phyloP scores from a whole-genome alignment of 345 rosid genomes.

The Rubroshorea leprosula region DNA sequence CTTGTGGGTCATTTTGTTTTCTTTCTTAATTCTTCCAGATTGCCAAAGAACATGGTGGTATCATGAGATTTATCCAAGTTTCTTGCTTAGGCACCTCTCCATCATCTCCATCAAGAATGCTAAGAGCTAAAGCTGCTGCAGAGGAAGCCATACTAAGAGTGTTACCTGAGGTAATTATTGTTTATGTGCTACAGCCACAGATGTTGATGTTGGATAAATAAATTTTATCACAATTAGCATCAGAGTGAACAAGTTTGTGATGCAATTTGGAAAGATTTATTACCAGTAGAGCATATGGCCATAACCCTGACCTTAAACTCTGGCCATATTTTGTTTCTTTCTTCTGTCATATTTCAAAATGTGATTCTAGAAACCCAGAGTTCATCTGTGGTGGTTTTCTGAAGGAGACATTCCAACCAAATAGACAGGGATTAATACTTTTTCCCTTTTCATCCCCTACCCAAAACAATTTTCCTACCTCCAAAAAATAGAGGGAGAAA shows the following conservation, averaged over 20 bases:
- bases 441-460: no score
- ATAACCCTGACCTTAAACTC: background rate
- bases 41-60: constrained; percentile 96
- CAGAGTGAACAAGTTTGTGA: background rate
- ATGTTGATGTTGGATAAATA: background rate
- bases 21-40: constrained; percentile 44
- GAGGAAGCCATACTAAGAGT: constrained; percentile 83
- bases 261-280: background rate
- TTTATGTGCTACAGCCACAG: background rate
- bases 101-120: constrained; percentile 76
- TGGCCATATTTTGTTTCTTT: background rate
- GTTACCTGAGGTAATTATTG: constrained; percentile 31
- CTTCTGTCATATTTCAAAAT: background rate
- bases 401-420: background rate
- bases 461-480: no score
- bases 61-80: constrained; percentile 90
- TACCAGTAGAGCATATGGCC: background rate
- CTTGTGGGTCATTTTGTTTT: background rate
- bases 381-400: background rate
- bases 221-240: background rate
- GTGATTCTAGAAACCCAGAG: background rate
- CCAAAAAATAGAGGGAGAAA: background rate
- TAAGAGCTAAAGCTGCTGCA: constrained; percentile 84
- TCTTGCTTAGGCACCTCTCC: constrained; percentile 87
- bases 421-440: background rate